Evolutionary conservation across 2,329 filamentous ascomycete species (phyloP).

Genomic region (Trichoderma afroharzianum): DNA sequence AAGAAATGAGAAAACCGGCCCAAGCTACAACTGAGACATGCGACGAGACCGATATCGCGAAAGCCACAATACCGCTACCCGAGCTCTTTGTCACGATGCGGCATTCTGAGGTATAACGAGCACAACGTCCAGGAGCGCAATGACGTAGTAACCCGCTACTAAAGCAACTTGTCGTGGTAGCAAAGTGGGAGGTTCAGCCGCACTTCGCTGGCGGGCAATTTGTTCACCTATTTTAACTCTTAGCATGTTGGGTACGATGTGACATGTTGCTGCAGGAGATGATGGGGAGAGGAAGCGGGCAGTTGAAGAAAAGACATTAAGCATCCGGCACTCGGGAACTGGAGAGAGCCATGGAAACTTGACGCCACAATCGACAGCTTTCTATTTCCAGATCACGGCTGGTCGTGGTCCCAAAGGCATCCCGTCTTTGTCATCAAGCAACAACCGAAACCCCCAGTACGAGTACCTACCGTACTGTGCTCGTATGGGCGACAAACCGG

Average conservation of each 20-base stretch:
- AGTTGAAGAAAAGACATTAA: neutral
- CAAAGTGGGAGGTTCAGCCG: neutral
- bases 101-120: neutral
- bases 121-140: neutral
- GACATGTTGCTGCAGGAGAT: neutral
- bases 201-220: neutral
- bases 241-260: neutral
- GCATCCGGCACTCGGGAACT: neutral
- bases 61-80: slow-evolving; percentile 15
- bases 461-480: neutral
- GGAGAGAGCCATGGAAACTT: neutral
- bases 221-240: neutral
- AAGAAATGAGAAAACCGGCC: neutral
- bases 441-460: neutral
- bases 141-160: slow-evolving; percentile 6
- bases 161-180: neutral
- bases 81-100: slow-evolving; percentile 1
- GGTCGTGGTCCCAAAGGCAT: neutral
- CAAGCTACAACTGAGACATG: slow-evolving; percentile 1
- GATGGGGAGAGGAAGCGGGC: neutral
- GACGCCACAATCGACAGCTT: neutral
- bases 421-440: neutral
- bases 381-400: neutral
- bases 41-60: neutral
- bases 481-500: neutral